These are phyloP conservation scores for Cryptosporidium muris DNA, from an alignment of 169 alveolate species.

Conservation along the genomic window DNA sequence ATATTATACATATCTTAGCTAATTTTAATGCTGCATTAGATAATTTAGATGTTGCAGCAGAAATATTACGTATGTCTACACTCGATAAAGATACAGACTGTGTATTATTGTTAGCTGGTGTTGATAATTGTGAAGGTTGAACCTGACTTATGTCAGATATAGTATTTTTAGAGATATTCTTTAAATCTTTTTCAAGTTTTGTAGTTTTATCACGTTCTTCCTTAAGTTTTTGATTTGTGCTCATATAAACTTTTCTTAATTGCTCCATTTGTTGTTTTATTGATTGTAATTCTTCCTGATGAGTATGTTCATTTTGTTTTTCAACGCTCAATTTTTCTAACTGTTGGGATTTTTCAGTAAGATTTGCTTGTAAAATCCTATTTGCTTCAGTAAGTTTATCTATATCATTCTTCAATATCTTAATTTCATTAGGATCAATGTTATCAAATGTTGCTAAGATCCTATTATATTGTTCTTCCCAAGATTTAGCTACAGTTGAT, in stretches of 20 bases:
- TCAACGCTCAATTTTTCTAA: conserved; percentile 21
- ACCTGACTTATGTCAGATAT: background rate
- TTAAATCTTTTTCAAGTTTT: conserved; percentile 44
- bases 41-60: conserved; percentile 43
- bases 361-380: conserved; percentile 2
- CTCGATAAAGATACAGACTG: background rate
- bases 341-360: conserved; percentile 6
- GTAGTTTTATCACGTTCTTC: conserved; percentile 53
- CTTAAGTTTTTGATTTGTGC: conserved; percentile 57
- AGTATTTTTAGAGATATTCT: background rate
- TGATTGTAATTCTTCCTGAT: conserved; percentile 36
- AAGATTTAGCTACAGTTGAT: conserved; percentile 30
- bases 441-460: conserved; percentile 25
- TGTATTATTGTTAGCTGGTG: too few relatives aligned
- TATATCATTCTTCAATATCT: conserved; percentile 19
- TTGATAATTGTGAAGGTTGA: background rate
- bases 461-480: conserved; percentile 68
- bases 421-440: conserved; percentile 23
- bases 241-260: conserved; percentile 64
- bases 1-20: conserved; percentile 35
- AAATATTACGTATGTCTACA: background rate
- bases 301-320: conserved; percentile 38
- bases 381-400: conserved; percentile 5
- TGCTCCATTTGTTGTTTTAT: conserved; percentile 69
- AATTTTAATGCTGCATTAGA: conserved; percentile 24